Evolutionary conservation across 2,329 filamentous ascomycete genomes (phyloP).

Genomic region (Leptosphaerulina australis): DNA sequence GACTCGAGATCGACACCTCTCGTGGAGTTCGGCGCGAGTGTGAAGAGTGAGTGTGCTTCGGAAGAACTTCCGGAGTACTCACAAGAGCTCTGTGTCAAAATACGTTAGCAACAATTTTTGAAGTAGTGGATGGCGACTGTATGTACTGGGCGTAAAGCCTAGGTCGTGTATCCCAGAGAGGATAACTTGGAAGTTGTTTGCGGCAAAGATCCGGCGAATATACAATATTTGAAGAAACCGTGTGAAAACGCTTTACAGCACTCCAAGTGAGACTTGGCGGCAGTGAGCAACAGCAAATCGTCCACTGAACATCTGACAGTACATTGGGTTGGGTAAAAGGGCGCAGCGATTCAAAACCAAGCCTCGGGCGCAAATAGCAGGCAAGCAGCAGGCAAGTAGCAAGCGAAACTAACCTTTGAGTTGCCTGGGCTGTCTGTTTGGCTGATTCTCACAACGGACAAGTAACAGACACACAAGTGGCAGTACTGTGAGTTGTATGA

Average conservation of each 20-base stretch:
- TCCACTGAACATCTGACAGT: conserved; percentile 2
- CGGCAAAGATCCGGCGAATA: conserved; percentile 6
- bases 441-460: conserved; percentile 10
- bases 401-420: conserved; percentile 38
- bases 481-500: conserved; percentile 14
- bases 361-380: conserved; percentile 23
- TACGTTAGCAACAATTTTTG: conserved; percentile 24
- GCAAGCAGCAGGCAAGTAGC: conserved; percentile 20
- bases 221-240: neutral
- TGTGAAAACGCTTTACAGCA: conserved; percentile 3
- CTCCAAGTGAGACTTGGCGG: neutral
- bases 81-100: conserved; percentile 21
- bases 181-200: conserved; percentile 4
- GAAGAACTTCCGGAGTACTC: conserved; percentile 16
- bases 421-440: conserved; percentile 20
- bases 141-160: neutral
- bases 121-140: conserved; percentile 2
- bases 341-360: conserved; percentile 17
- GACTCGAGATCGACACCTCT: conserved; percentile 9
- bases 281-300: conserved; percentile 2
- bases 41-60: conserved; percentile 16
- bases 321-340: conserved; percentile 8
- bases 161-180: conserved; percentile 2
- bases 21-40: conserved; percentile 10
- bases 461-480: conserved; percentile 17